phyloP scores from a whole-genome alignment of 305 asterid genomes.

The Solanum hybrid region DNA sequence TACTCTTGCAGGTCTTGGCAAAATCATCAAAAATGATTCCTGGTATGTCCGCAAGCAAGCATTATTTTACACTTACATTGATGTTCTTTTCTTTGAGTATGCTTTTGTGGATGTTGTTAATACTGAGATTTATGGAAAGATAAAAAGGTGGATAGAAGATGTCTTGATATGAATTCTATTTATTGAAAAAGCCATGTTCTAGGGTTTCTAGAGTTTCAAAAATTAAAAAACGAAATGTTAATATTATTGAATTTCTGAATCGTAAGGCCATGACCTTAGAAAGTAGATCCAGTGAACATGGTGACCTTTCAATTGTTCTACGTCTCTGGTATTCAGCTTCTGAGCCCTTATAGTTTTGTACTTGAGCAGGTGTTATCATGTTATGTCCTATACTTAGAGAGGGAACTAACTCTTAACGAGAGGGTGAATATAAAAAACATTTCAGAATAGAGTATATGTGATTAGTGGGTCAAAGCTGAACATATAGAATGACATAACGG shows the following conservation, averaged over 20 bases:
- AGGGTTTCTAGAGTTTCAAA: not conserved
- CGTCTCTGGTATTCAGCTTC: not conserved
- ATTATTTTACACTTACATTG: not conserved
- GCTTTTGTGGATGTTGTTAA: not conserved
- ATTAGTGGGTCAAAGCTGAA: not conserved
- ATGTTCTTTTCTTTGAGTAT: not conserved
- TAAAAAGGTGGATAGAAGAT: not conserved
- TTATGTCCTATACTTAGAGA: not conserved
- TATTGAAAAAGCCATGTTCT: not conserved
- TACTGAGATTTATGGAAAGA: not conserved
- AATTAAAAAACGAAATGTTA: not conserved
- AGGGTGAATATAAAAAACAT: not conserved
- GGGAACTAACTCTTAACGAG: not conserved
- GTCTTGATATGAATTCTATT: not conserved
- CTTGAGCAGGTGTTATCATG: not conserved
- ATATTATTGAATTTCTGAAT: not conserved
- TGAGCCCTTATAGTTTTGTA: not conserved
- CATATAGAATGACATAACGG: not conserved
- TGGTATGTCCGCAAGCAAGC: conserved; percentile 30
- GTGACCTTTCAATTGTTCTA: not conserved
- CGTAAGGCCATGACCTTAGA: not conserved
- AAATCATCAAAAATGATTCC: conserved; percentile 99
- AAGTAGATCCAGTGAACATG: not conserved
- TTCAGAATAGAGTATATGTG: not conserved
- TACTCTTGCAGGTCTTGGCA: conserved; percentile 74